Evolutionary conservation across 495 filamentous ascomycete genomes (phyloP).

Genomic region (Aspergillus cristatus): DNA sequence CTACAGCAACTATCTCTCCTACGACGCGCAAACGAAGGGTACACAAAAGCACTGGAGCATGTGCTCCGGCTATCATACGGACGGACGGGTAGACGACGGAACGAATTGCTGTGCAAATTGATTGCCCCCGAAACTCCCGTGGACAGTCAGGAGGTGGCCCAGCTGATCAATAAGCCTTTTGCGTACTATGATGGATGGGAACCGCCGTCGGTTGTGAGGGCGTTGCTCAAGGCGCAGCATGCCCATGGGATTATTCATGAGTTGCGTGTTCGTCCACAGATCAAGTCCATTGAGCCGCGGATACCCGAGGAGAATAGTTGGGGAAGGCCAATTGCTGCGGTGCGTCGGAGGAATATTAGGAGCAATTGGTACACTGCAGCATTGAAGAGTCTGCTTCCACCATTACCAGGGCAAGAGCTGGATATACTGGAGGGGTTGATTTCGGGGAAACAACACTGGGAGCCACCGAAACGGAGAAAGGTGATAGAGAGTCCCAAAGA

Average conservation of each 20-base stretch:
- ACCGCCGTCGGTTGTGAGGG: constrained; percentile 21
- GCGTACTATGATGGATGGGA: constrained; percentile 27
- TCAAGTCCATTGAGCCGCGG: constrained; percentile 35
- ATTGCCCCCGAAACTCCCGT: constrained; percentile 26
- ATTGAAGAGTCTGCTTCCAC: constrained; percentile 55
- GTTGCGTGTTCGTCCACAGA: constrained; percentile 13
- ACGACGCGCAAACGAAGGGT: constrained; percentile 55
- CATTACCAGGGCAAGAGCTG: constrained; percentile 60
- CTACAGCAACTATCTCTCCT: constrained; percentile 27
- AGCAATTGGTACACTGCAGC: constrained; percentile 49
- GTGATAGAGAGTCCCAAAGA: too few relatives aligned
- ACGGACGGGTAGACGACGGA: constrained; percentile 57
- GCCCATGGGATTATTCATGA: constrained; percentile 14
- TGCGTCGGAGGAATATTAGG: constrained; percentile 47
- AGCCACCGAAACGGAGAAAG: constrained; percentile 27
- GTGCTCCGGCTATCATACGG: constrained; percentile 66
- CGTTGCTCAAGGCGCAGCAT: constrained; percentile 31
- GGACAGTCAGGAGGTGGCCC: constrained; percentile 17
- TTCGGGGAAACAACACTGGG: constrained; percentile 38
- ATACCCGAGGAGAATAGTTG: constrained; percentile 57
- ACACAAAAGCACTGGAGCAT: constrained; percentile 48
- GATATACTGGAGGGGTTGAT: constrained; percentile 49
- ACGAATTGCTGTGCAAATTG: constrained; percentile 48
- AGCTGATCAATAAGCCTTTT: constrained; percentile 9
- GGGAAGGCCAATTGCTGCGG: constrained; percentile 45